Evolutionary conservation across 1,139 yeast genomes (phyloP), one percentile per base, ranked within the genome.

Genomic region (Zygoascus sp.): DNA sequence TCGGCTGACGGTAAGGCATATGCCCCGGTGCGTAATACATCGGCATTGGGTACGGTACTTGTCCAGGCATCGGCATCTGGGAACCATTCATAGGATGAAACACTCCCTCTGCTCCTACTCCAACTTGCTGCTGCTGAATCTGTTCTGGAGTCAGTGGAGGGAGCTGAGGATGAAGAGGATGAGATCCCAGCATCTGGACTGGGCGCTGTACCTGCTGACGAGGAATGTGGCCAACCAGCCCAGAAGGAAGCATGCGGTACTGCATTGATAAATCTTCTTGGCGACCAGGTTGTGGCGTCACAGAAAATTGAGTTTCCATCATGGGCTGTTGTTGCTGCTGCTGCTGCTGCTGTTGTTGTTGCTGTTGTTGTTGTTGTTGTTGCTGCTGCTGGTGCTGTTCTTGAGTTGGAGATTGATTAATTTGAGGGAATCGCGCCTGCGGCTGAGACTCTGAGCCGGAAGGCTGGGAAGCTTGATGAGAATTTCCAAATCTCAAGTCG

Each of bases 401-500:
- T n/a, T 21, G 32, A 20, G 9, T 15, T 3, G 20, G 40, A 3
- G 19, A 32, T 10, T 21, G 25, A 16, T 28, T 23, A 13, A 20
- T 9, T 19, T 40, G 42, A 27, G 17, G 15, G 17, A 20, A 17
- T 16, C 28, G 42, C 11, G 39, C 9, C 6, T 21, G 39, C 37
- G 35, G 16, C 28, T 30, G 35, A 30, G 43, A 15, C 13, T 38
- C 32, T 6, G 30, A 16, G 3, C 16, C 20, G 17, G 43, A 40
- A 13, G 43, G 30, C 34, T 38, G 41, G 16, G 23, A 28, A 17
- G 15, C 16, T 25, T 39, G 42, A 5, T 16, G 37, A 30, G 40
- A 36, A 13, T 25, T 35, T 17, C 45, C 45, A 42, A 27, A 42
- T 17, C 32, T 42, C 13, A 23, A 20, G 28, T 42, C 45, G 16